A percentile compares a stretch with the other conserved stretches of the same genome.
These are phyloP conservation scores for Globisporangium middletonii DNA, from an alignment of 352 stramenopile species.

Conservation along the genomic window DNA sequence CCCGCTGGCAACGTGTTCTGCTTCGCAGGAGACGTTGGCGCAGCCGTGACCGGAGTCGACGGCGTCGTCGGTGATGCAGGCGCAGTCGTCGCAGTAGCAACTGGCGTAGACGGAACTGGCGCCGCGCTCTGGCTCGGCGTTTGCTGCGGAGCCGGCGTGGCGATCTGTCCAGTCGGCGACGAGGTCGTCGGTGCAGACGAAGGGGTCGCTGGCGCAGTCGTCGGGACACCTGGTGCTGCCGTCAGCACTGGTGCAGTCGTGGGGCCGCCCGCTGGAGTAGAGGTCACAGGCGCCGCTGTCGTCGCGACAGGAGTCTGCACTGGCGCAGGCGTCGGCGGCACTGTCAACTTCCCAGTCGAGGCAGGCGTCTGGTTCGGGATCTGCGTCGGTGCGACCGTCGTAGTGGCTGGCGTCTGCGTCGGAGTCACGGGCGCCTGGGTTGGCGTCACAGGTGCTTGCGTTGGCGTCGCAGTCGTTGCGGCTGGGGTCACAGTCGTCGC, in stretches of 20 bases:
- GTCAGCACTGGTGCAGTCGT: background rate
- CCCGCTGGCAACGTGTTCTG: constrained; percentile 1
- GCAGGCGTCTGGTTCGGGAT: background rate
- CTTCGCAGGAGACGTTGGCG: constrained; percentile 1
- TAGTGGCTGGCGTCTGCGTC: constrained; percentile 1
- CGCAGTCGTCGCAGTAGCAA: background rate
- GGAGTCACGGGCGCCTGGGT: background rate
- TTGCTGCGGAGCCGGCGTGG: background rate
- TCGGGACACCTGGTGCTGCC: background rate
- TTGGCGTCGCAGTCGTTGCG: constrained; percentile 2
- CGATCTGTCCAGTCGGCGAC: background rate
- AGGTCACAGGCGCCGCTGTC: background rate
- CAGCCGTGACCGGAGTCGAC: background rate
- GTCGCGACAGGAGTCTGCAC: constrained; percentile 1
- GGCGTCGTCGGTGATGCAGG: constrained; percentile 1
- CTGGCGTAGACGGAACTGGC: constrained; percentile 1
- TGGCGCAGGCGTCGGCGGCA: background rate
- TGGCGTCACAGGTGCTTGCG: background rate
- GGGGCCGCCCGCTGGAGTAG: too few species aligned
- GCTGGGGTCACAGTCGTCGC: background rate
- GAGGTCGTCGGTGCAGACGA: background rate
- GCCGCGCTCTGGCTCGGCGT: background rate
- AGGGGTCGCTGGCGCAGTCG: background rate
- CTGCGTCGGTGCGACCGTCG: constrained; percentile 1
- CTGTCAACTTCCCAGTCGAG: background rate